Base-by-base conservation (phyloP, 2,329 filamentous ascomycete species). In the Pestalotiopsis sp. region DNA sequence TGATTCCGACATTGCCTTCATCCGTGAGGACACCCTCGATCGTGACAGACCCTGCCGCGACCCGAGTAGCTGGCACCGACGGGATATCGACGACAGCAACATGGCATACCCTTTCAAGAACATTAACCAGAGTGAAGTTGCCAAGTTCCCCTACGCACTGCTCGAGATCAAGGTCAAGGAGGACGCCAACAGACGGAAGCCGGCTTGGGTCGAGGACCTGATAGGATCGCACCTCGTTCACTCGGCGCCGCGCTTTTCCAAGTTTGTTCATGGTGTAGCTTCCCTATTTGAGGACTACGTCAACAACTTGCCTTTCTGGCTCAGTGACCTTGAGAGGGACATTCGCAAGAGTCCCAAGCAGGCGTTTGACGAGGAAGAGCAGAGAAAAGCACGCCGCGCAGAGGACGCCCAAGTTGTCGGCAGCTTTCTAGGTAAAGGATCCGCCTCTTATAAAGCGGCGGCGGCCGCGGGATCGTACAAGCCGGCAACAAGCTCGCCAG, bases 291-390 rank as follows among this genome's bases (percentile, higher is more conserved):
- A 98, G 76, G 94, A 99, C 80, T 90, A 97, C 76, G 95, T 99
- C 79, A 98, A 98, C 82, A 95, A 90, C 71, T 90, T 98, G 76
- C 96, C 96, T 14, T 98, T 98, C 84, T 99, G 96, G 96, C 88
- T 98, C 41, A 92, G 92, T 75, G 93, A 97, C 71, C 86, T 98
- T 58, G 95, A 98, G 78, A 93, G 89, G 39, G 96, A 99, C 78
- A 99, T 99, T 77, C 91, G 95, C 73, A 94, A 93, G 78, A 95
- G 98, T 78, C 96, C 96, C 0, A 93, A 96, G 78, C 88, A 89
- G 71, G 95, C 95, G 0, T 98, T 97, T 78, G 92, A 97, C 72
- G 92, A 96, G 75, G 95, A 98, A 79, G 94, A 97, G 79, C 91
- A 95, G 79, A 90, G 92, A 69, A 91, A 92, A 69, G 92, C 92